Conservation (phyloP, 2,329 filamentous ascomycete genomes). For the Pseudocercospora eumusae region DNA sequence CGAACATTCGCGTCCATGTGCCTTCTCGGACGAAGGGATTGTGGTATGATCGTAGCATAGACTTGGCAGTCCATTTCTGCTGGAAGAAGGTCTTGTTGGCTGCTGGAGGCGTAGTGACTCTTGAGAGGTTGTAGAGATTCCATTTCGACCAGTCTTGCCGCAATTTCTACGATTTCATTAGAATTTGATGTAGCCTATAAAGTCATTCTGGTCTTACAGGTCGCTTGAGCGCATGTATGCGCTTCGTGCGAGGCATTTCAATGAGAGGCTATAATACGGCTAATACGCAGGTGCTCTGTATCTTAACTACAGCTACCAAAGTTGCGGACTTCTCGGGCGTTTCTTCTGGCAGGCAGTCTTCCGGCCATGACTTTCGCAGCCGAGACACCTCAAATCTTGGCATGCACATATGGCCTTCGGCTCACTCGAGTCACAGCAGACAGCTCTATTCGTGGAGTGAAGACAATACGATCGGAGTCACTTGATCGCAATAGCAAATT, state of each 20-base stretch:
- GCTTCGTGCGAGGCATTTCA: slow-evolving; percentile 52
- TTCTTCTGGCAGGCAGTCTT: neutral
- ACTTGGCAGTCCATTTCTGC: slow-evolving; percentile 95
- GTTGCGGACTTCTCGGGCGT: slow-evolving; percentile 10
- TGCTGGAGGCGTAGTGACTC: slow-evolving; percentile 51
- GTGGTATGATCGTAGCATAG: slow-evolving; percentile 81
- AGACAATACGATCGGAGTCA: slow-evolving; percentile 1
- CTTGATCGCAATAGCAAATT: neutral
- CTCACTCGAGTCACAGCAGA: slow-evolving; percentile 1
- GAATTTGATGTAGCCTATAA: neutral
- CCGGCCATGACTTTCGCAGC: slow-evolving; percentile 6
- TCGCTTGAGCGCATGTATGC: slow-evolving; percentile 61
- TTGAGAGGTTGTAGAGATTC: slow-evolving; percentile 75
- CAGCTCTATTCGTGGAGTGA: neutral
- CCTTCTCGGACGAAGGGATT: slow-evolving; percentile 91
- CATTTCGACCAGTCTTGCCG: slow-evolving; percentile 92
- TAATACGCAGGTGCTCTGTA: neutral
- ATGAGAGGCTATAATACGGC: slow-evolving; percentile 3
- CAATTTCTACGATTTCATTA: slow-evolving; percentile 66
- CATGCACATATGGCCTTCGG: neutral
- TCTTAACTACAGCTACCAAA: too few species aligned
- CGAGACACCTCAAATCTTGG: neutral
- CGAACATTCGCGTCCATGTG: slow-evolving; percentile 94
- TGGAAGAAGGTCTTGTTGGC: slow-evolving; percentile 78
- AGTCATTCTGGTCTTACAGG: slow-evolving; percentile 18